A percentile compares a stretch with the other conserved stretches of the same genome.
phyloP scores from a whole-genome alignment of 331 rosid species.

The Quercus phellos region DNA sequence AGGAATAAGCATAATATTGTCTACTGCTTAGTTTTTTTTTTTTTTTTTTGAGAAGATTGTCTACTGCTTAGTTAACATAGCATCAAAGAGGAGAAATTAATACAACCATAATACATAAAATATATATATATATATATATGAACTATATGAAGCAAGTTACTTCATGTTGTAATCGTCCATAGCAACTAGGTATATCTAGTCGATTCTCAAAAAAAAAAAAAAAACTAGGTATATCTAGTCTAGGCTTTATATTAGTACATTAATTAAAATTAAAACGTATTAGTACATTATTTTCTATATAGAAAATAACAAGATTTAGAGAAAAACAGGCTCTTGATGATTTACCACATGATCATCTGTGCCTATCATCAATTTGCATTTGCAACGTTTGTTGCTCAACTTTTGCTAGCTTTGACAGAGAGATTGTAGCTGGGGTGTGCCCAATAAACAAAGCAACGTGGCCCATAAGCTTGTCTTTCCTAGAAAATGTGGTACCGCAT shows the following conservation, averaged over 20 bases:
- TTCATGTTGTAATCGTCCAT: too few species aligned
- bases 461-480: conserved; percentile 89
- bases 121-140: too few species aligned
- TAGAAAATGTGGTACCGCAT: conserved; percentile 91
- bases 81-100: too few species aligned
- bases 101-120: too few species aligned
- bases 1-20: too few species aligned
- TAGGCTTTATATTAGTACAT: not conserved
- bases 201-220: too few species aligned
- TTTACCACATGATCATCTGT: not conserved
- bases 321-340: not conserved
- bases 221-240: too few species aligned
- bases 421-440: conserved; percentile 41
- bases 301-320: not conserved
- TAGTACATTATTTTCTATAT: not conserved
- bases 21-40: too few species aligned
- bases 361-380: conserved; percentile 12
- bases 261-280: not conserved
- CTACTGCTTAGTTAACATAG: too few species aligned
- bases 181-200: too few species aligned
- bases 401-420: conserved; percentile 11
- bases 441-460: conserved; percentile 79
- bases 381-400: conserved; percentile 19
- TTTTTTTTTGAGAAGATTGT: too few species aligned
- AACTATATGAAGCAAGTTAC: too few species aligned